Evolutionary conservation across 192 early-diverging fungal genomes (phyloP), one percentile per base, ranked within the genome.

Genomic region (Entomortierella chlamydospora): DNA sequence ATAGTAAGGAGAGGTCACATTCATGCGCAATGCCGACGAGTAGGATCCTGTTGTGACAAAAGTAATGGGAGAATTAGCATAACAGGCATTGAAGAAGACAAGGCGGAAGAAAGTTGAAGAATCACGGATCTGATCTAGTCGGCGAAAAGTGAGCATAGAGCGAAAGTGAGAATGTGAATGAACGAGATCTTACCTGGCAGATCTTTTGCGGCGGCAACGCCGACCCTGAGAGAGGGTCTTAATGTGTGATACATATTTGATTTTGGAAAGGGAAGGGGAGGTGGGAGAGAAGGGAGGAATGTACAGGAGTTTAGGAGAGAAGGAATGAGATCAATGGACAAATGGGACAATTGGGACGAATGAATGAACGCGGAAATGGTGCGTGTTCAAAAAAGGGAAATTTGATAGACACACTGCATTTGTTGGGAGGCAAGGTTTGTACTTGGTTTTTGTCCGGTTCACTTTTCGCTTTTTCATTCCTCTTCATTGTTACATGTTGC

Each of bases 1-100:
- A 29, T 79, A 79, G 43, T 79, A 79, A 11, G 76, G 76, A 0
- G 68, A 66, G 25, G 68, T 56, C 17, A 79, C 57, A 47, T 60
- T 79, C 62, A 79, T 61, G 31, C 76, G 76, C 51, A 79, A 31
- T 43, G 67, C 74, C 2, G 61, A 66, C 8, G 68, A 33, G 61
- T 61, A 61, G 9, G 61, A 60, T 51, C 71, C 71, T 17, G 57
- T 57, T 73, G 20, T 0, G n/a, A n/a, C n/a, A n/a, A n/a, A n/a
- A n/a, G n/a, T n/a, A n/a, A n/a, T n/a, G n/a, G n/a, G n/a, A n/a
- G n/a, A n/a, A n/a, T n/a, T n/a, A n/a, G n/a, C n/a, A n/a, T n/a
- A n/a, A n/a, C n/a, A n/a, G n/a, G n/a, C n/a, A n/a, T n/a, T n/a
- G n/a, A n/a, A n/a, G n/a, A n/a, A n/a, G n/a, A n/a, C n/a, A n/a